phyloP scores from a whole-genome alignment of 306 rosid genomes.

The Chamaecrista fasciculata region DNA sequence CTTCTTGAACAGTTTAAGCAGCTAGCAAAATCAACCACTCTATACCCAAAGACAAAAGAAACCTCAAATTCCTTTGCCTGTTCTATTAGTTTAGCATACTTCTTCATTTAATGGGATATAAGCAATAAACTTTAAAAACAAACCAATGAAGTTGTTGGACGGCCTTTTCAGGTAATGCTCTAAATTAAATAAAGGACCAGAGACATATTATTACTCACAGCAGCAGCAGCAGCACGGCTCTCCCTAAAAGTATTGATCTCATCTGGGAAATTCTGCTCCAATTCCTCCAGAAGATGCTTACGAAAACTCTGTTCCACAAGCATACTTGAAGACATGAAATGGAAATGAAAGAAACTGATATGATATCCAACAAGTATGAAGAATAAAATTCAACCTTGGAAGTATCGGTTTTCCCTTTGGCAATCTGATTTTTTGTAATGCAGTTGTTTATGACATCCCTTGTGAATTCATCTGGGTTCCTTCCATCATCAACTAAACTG shows the following conservation, averaged over 20 bases:
- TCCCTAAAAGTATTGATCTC: constrained; percentile 81
- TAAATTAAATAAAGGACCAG: no score
- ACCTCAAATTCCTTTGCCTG: no score
- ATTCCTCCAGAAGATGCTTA: constrained; percentile 82
- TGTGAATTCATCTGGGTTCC: constrained; percentile 95
- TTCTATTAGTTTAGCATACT: no score
- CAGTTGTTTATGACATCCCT: constrained; percentile 85
- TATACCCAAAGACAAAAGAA: no score
- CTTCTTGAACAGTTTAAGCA: no score
- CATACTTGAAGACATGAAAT: neutral
- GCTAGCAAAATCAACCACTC: no score
- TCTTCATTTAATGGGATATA: no score
- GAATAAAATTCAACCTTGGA: constrained; percentile 59
- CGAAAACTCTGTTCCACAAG: constrained; percentile 63
- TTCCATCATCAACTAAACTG: constrained; percentile 93
- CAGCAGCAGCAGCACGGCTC: constrained; percentile 87
- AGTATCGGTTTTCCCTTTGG: constrained; percentile 88
- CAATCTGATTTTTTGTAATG: constrained; percentile 85
- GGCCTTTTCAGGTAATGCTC: no score
- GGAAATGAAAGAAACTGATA: neutral
- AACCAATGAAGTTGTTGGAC: no score
- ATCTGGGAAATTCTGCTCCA: constrained; percentile 78
- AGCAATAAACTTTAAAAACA: no score
- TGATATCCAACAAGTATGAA: neutral
- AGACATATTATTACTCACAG: constrained; percentile 50